These are phyloP conservation scores for Conticribra weissflogii DNA, from an alignment of 108 stramenopile genomes.

Conservation along the genomic window DNA sequence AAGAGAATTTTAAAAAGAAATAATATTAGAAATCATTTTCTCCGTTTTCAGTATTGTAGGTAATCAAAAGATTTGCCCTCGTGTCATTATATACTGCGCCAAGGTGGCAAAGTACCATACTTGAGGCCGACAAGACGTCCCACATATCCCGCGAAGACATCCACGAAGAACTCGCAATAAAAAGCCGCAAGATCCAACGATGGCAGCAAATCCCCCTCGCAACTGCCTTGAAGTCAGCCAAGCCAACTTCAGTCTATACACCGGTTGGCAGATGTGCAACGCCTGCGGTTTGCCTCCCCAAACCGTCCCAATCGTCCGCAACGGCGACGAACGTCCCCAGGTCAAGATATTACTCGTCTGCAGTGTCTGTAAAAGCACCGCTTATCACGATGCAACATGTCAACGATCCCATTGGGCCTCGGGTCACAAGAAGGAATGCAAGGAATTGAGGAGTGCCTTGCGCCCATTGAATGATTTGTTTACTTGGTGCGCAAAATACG, in stretches of 20 bases:
- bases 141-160: too few species aligned
- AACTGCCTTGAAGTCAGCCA: background rate
- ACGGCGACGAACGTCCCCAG: background rate
- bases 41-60: too few species aligned
- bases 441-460: constrained; percentile 17
- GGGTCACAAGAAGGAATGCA: constrained; percentile 44
- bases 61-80: too few species aligned
- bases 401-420: constrained; percentile 55
- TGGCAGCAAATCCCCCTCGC: background rate
- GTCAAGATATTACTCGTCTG: constrained; percentile 40
- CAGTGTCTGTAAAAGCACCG: constrained; percentile 45
- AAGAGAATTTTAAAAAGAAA: too few species aligned
- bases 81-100: too few species aligned
- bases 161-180: too few species aligned
- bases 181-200: too few species aligned
- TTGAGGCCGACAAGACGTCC: too few species aligned
- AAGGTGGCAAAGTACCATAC: too few species aligned
- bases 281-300: constrained; percentile 13
- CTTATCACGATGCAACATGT: constrained; percentile 53
- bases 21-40: too few species aligned
- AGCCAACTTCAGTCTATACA: background rate
- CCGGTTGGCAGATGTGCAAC: constrained; percentile 17
- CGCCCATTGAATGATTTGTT: constrained; percentile 48
- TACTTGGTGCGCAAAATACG: constrained; percentile 12
- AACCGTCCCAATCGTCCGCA: background rate